Conservation (phyloP, 2,329 filamentous ascomycete species). For the Claviceps spartinae region DNA sequence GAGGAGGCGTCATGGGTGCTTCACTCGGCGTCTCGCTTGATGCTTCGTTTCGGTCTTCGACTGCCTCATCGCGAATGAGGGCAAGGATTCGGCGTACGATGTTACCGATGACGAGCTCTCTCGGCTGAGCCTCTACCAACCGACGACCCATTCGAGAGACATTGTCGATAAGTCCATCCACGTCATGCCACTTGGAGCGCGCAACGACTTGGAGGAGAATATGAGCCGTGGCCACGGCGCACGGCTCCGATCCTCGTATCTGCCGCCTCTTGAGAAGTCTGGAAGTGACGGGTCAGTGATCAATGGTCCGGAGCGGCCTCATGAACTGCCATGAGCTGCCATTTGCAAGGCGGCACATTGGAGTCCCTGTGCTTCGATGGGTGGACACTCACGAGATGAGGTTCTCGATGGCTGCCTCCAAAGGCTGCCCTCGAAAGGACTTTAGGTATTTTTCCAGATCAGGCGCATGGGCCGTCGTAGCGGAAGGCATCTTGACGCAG, state of each 20-base stretch:
- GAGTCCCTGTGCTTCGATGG: not conserved
- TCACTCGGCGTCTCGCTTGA: conserved; percentile 47
- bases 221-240: conserved; percentile 81
- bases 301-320: no score
- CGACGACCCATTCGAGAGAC: conserved; percentile 67
- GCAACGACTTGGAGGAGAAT: conserved; percentile 79
- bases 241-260: conserved; percentile 75
- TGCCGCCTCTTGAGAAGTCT: conserved; percentile 74
- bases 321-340: not conserved
- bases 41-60: conserved; percentile 59
- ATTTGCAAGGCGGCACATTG: not conserved
- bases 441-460: conserved; percentile 67
- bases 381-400: conserved; percentile 56
- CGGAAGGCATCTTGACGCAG: conserved; percentile 19
- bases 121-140: conserved; percentile 70
- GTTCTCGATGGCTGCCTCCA: conserved; percentile 73
- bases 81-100: conserved; percentile 83
- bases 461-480: conserved; percentile 39
- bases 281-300: conserved; percentile 2
- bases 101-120: conserved; percentile 86
- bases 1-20: conserved; percentile 23
- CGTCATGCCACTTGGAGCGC: conserved; percentile 63
- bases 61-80: conserved; percentile 80
- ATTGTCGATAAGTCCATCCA: conserved; percentile 64
- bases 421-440: conserved; percentile 58